Base-by-base conservation (phyloP, 192 early-diverging fungal species). In the Coemansia sp. region DNA sequence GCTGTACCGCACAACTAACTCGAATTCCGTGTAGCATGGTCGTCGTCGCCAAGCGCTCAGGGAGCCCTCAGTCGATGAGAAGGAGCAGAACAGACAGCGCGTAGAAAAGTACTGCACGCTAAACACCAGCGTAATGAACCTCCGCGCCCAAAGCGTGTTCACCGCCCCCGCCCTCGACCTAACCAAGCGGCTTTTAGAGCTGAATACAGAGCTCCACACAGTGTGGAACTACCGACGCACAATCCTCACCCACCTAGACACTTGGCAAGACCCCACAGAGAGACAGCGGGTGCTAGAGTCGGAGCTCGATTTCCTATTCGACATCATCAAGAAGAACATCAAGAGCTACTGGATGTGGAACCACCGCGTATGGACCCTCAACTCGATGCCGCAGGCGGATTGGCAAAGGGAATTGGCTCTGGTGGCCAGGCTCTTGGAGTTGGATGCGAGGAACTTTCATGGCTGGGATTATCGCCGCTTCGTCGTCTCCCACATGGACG, bases 301-400 rank as follows among this genome's bases (percentile, higher is more conserved):
- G 12, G 97, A 99, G 64, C 86, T 99, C 6, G 83, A 70, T 28
- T 90, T 96, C 55, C 73, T 91, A 37, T 86, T 92, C 63, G 86
- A 89, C 33, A 75, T 88, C 12, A 83, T 98, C 20, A 72, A 70
- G 45, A 83, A 79, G 28, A 92, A 94, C 64, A 93, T 95, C 41
- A 99, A 99, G 73, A 96, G 93, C 12, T 99, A 99, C 82, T 98
- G 93, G 91, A 88, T 97, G 64, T 99, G 94, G 92, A 93, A 93
- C 74, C 97, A 99, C 80, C 89, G 97, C 14, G 76, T 90, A 53
- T 99, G 96, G 96, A 88, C 91, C 23, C 83, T 99, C 16, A 79
- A 88, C 20, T 78, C 77, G 26, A 89, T 94, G 84, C 91, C 89
- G 7, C 59, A 75, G 3, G 91, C 94, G 13, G 77, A 83, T 33